These are phyloP conservation scores for Megacollybia platyphylla DNA, from an alignment of 1,284 basidiomycete genomes.

Conservation along the genomic window DNA sequence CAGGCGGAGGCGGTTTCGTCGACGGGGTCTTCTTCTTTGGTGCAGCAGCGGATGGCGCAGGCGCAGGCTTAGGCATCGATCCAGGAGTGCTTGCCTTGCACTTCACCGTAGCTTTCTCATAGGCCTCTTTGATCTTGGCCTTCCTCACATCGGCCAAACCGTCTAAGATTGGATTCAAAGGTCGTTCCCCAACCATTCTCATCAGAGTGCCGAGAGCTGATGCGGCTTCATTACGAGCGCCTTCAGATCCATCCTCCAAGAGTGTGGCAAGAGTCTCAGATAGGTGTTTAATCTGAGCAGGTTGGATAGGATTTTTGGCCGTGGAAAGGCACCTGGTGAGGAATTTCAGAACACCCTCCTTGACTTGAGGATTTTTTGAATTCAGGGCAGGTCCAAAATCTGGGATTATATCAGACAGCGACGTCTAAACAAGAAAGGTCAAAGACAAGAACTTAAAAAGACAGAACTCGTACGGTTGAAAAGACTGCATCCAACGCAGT, in stretches of 20 bases:
- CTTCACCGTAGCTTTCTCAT: constrained; percentile 79
- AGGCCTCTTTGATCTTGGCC: constrained; percentile 90
- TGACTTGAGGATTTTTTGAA: constrained; percentile 95
- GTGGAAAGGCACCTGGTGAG: constrained; percentile 72
- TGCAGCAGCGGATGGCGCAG: constrained; percentile 24
- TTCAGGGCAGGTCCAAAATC: constrained; percentile 72
- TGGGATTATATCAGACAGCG: constrained; percentile 74
- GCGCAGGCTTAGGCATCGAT: constrained; percentile 20
- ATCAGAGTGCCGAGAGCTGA: constrained; percentile 83
- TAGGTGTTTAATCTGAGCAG: constrained; percentile 74
- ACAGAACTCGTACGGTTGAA: constrained; percentile 40
- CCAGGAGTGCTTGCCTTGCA: constrained; percentile 57
- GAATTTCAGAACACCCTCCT: constrained; percentile 88
- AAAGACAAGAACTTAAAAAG: constrained; percentile 5
- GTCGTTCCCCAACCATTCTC: constrained; percentile 95
- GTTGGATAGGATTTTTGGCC: constrained; percentile 53
- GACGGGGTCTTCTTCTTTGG: constrained; percentile 31
- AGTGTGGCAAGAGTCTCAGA: constrained; percentile 70
- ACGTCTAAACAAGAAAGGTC: constrained; percentile 36
- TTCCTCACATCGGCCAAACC: constrained; percentile 83
- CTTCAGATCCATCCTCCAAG: constrained; percentile 83
- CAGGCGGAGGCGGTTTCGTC: constrained; percentile 13
- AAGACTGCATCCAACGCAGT: constrained; percentile 87
- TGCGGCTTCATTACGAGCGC: constrained; percentile 85
- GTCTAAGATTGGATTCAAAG: constrained; percentile 83